Base-by-base conservation (phyloP, 441 rosid genomes). In the Gossypium lobatum region DNA sequence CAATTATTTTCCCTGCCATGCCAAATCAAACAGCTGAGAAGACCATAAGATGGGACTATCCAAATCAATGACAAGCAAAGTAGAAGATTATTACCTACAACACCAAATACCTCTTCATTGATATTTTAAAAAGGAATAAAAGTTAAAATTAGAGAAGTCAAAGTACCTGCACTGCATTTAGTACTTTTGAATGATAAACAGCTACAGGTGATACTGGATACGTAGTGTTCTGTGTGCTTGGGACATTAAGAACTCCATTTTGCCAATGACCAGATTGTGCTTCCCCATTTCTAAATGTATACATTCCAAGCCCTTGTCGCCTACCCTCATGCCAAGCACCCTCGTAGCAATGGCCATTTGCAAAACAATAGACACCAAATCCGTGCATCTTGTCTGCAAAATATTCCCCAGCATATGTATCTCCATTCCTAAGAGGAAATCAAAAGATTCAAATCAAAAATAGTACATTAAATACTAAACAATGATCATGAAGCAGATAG, bases 251-350 rank as follows among this genome's bases (percentile, higher is more conserved):
- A 72, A 83, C 79, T 59, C 97, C 95, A 79, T 90, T 89, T 72
- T 87, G 88, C 97, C 97, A 92, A 79, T 90, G 96, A 70, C 97
- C 97, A 16, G 97, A 84, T 77, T 90, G 94, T 39, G 93, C 84
- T 76, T 92, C 97, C 54, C 94, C 93, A 79, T 87, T 90, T 83
- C 94, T 84, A 74, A 90, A 92, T 9, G 94, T 86, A 78, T 92
- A 90, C 96, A 90, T 89, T 50, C 97, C 96, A 61, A 92, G 96
- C 45, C 96, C 96, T 81, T 92, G 91, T 78, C 97, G 83, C 78
- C 88, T 81, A 75, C 97, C 94, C 82, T 92, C 97, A 79, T 92
- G 94, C 96, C 96, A 90, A 64, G 96, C 93, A 75, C 96, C 90
- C 74, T 90, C 87, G 2, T 86, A 84, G 0, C 85, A 73, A 73